These are phyloP conservation scores for Potentilla sterilis DNA, from an alignment of 306 rosid species.

Conservation along the genomic window DNA sequence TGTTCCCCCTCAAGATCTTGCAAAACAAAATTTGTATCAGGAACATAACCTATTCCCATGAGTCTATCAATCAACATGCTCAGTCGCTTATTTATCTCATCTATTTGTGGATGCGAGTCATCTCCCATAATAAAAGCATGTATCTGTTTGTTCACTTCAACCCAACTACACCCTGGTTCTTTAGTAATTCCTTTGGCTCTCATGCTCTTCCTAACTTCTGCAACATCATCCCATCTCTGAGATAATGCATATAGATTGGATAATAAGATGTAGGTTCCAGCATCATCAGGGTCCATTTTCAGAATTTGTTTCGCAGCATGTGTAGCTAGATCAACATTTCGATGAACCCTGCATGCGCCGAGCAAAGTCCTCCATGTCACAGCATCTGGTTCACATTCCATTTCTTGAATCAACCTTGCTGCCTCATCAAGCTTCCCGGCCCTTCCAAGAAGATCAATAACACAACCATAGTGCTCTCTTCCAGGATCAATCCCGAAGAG, in stretches of 20 bases:
- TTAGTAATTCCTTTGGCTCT: slow-evolving; percentile 61
- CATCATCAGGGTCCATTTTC: slow-evolving; percentile 63
- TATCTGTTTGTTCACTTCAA: slow-evolving; percentile 68
- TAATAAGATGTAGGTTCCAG: slow-evolving; percentile 74
- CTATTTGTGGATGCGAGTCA: slow-evolving; percentile 66
- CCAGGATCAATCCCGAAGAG: slow-evolving; percentile 65
- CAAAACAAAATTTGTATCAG: slow-evolving; percentile 78
- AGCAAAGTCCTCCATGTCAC: slow-evolving; percentile 86
- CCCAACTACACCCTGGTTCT: slow-evolving; percentile 95
- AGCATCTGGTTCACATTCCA: slow-evolving; percentile 71
- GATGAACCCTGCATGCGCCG: slow-evolving; percentile 76
- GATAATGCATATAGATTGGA: slow-evolving; percentile 78
- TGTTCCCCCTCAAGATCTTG: slow-evolving; percentile 91
- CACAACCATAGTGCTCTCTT: slow-evolving; percentile 81
- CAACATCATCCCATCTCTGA: slow-evolving; percentile 73
- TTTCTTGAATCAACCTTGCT: slow-evolving; percentile 59
- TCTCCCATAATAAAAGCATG: slow-evolving; percentile 80
- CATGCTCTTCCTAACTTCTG: slow-evolving; percentile 66
- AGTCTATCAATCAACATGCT: slow-evolving; percentile 50
- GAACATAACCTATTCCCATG: slow-evolving; percentile 61
- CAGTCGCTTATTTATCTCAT: slow-evolving; percentile 53
- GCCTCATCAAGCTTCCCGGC: slow-evolving; percentile 79
- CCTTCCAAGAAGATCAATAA: slow-evolving; percentile 93
- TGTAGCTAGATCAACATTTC: slow-evolving; percentile 63
- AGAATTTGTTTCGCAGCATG: slow-evolving; percentile 69